Evolutionary conservation across 1,284 basidiomycete genomes (phyloP), one percentile per base, ranked within the genome.

Genomic region (Pseudozyma pruni): DNA sequence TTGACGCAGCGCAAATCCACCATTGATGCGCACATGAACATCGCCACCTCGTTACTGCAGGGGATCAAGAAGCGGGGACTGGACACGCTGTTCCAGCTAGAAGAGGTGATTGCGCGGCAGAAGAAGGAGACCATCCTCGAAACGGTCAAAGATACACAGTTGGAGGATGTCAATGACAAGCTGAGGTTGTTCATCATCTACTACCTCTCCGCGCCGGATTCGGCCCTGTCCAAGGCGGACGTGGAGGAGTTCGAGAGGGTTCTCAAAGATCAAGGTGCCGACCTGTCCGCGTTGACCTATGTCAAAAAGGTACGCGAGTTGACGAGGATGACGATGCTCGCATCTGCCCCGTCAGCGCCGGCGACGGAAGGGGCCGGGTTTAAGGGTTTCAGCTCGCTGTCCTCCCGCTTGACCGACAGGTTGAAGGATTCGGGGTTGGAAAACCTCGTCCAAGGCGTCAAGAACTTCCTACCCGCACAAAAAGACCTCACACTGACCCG

Each of bases 11-110:
- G 96, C 40, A 99, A 99, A 79, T 90, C 93, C 42, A 95, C 92
- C 2, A 87, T 99, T 32, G 96, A 99, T 83, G 94, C 95, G 1
- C 95, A 98, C 80, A 98, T 98, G 94, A 98, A 98, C 84, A 97
- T 99, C 54, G 96, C 96, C 31, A 98, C 95, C 3, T 90, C 95
- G 8, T 85, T 99, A 14, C 85, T 99, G 27, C 94, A 96, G 82
- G 90, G 97, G 19, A 98, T 99, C 86, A 98, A 98, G 85, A 89
- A 90, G 69, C 89, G 96, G 42, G 93, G 93, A 7, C 86, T 99
- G 22, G 96, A 99, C 83, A 95, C 95, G 75, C 86, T 98, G 16
- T 98, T 98, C 86, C 94, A 95, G 83, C 89, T 90, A 22, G 96
- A 99, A 85, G 96, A 99, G 83, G 88, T 89, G 6, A 93, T 93